A percentile compares a stretch with the other conserved stretches of the same genome.
Conservation (phyloP, 371 early-diverging fungal genomes). For the Mucor ambiguus region DNA sequence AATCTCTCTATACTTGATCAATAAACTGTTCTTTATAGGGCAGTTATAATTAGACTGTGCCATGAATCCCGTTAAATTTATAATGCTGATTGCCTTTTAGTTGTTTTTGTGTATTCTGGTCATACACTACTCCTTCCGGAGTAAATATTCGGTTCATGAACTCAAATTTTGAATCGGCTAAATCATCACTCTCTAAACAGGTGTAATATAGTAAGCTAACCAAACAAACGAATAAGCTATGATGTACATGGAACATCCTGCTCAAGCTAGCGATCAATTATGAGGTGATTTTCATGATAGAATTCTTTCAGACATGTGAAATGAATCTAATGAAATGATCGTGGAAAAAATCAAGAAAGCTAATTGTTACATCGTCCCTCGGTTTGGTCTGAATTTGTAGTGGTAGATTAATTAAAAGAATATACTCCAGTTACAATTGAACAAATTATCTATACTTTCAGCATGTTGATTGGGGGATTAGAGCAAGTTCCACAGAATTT, state of each 20-base stretch:
- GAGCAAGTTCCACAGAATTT: background rate
- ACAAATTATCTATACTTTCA: background rate
- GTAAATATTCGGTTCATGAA: constrained; percentile 1
- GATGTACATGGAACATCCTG: background rate
- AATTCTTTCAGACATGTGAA: background rate
- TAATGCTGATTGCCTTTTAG: background rate
- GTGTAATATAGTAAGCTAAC: background rate
- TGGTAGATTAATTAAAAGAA: background rate
- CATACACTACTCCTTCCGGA: background rate
- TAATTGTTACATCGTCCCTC: background rate
- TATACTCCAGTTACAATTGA: background rate
- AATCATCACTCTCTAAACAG: background rate
- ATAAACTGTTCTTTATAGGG: background rate
- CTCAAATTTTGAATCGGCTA: constrained; percentile 4
- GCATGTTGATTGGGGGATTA: background rate
- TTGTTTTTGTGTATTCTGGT: constrained; percentile 1
- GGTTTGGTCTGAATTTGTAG: constrained; percentile 1
- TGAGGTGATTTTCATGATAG: background rate
- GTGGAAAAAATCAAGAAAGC: background rate
- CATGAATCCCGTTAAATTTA: background rate
- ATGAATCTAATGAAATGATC: background rate
- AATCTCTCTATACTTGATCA: background rate
- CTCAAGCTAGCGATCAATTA: background rate
- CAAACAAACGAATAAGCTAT: background rate
- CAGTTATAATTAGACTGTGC: background rate